Conservation (phyloP, 495 filamentous ascomycete genomes). For the Bathelium albidoporum region DNA sequence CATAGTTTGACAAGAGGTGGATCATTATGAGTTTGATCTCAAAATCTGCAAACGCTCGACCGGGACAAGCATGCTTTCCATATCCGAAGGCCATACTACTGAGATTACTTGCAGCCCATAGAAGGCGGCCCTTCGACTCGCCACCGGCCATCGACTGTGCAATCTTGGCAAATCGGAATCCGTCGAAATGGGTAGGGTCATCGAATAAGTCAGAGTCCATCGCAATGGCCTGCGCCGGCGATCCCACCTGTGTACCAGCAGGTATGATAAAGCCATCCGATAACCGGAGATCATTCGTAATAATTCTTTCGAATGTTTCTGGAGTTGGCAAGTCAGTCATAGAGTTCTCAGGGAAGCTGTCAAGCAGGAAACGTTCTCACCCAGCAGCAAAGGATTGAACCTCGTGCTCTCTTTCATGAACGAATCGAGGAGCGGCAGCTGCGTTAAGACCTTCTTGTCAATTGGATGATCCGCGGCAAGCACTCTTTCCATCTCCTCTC, state of each 20-base stretch:
- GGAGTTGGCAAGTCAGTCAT: neutral
- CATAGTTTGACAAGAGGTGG: slow-evolving; percentile 14
- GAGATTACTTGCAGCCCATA: neutral
- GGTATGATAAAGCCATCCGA: neutral
- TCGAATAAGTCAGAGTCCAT: neutral
- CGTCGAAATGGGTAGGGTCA: neutral
- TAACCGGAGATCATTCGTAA: neutral
- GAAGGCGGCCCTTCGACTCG: neutral
- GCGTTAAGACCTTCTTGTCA: neutral
- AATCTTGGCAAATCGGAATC: neutral
- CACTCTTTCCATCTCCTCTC: neutral
- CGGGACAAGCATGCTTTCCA: slow-evolving; percentile 16
- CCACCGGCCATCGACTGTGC: neutral
- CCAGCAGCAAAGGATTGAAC: neutral
- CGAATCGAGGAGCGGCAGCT: neutral
- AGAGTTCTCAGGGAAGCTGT: neutral
- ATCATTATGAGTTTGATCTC: slow-evolving; percentile 16
- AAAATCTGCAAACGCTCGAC: slow-evolving; percentile 14
- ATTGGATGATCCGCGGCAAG: neutral
- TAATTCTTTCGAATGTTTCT: neutral
- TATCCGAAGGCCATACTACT: slow-evolving; percentile 11
- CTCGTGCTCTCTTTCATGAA: neutral
- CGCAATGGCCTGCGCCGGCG: neutral
- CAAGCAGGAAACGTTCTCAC: neutral
- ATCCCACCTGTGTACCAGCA: neutral